These are phyloP conservation scores for Rhizoclosmatium sp. DNA, from an alignment of 192 early-diverging fungal species.

Conservation along the genomic window DNA sequence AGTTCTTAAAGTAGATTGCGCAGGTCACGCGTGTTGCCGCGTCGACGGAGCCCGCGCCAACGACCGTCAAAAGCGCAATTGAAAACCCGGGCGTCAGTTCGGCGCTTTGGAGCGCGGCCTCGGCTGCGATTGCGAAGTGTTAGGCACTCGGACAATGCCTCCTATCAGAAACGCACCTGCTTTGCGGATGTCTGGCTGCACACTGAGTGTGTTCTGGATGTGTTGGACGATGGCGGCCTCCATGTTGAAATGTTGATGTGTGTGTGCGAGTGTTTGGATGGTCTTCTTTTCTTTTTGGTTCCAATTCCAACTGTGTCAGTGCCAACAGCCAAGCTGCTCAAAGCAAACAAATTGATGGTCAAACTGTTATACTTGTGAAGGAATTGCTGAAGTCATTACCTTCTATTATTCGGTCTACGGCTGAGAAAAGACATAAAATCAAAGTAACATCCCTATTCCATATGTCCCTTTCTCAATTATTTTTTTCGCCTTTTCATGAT, in stretches of 20 bases:
- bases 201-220: conserved; percentile 38
- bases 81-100: conserved; percentile 67
- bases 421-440: too few species aligned
- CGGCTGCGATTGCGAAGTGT: conserved; percentile 44
- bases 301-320: too few species aligned
- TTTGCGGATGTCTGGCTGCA: conserved; percentile 11
- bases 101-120: conserved; percentile 39
- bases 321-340: too few species aligned
- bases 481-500: too few species aligned
- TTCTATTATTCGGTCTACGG: too few species aligned
- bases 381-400: too few species aligned
- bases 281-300: conserved; percentile 21
- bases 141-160: background rate
- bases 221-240: conserved; percentile 30
- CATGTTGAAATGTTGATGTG: background rate
- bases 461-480: too few species aligned
- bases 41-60: conserved; percentile 67
- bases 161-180: background rate
- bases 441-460: too few species aligned
- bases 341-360: too few species aligned
- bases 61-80: conserved; percentile 77
- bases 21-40: conserved; percentile 77
- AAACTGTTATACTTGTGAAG: too few species aligned
- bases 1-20: conserved; percentile 96
- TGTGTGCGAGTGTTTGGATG: too few species aligned